phyloP scores from a whole-genome alignment of 108 stramenopile genomes.

The Pseudonitzschia pungens region DNA sequence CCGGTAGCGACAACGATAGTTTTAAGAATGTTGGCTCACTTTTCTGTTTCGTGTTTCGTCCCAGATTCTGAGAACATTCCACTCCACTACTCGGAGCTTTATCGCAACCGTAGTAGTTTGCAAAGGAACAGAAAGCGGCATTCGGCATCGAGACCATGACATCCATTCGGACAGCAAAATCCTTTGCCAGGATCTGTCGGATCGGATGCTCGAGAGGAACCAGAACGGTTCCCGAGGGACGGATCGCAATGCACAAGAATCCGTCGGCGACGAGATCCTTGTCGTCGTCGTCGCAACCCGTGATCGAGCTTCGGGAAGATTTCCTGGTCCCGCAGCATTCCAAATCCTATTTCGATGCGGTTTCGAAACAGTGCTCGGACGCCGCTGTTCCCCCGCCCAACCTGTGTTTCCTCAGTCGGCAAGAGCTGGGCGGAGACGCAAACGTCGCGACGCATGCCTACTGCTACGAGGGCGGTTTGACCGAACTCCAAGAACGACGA shows the following conservation, averaged over 20 bases:
- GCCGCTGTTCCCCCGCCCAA: slow-evolving; percentile 25
- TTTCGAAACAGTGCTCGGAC: slow-evolving; percentile 28
- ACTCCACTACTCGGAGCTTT: too few relatives aligned
- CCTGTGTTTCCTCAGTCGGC: slow-evolving; percentile 49
- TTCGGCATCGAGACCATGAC: not conserved
- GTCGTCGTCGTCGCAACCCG: slow-evolving; percentile 24
- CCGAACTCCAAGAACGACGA: slow-evolving; percentile 42
- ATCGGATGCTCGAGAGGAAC: not conserved
- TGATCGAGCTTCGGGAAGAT: slow-evolving; percentile 64
- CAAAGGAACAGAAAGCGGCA: too few relatives aligned
- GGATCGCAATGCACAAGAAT: not conserved
- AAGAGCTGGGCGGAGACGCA: slow-evolving; percentile 61
- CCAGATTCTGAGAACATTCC: too few relatives aligned
- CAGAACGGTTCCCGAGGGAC: not conserved
- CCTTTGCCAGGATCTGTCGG: not conserved
- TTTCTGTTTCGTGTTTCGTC: too few relatives aligned
- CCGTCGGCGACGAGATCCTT: not conserved
- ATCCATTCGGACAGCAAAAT: not conserved
- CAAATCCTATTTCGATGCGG: slow-evolving; percentile 32
- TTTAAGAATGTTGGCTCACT: too few relatives aligned
- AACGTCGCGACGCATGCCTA: slow-evolving; percentile 61
- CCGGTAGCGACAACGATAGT: too few relatives aligned
- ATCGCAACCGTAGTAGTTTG: too few relatives aligned
- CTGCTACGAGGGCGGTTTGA: slow-evolving; percentile 55
- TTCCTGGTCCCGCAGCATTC: slow-evolving; percentile 36